These are phyloP conservation scores for Naegleria fowleri DNA, from an alignment of 208 protist species.

Conservation along the genomic window DNA sequence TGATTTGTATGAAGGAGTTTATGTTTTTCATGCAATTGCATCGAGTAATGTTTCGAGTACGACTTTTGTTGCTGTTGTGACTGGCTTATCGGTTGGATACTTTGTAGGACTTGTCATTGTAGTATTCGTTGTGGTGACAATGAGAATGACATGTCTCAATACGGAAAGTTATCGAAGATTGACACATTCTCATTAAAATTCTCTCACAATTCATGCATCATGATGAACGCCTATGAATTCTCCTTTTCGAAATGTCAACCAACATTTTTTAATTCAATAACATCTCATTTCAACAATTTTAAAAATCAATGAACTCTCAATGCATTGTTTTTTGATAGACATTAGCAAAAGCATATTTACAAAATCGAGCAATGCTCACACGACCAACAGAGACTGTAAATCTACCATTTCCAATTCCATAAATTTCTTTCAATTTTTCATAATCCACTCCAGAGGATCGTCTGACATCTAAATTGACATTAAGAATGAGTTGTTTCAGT, in stretches of 20 bases:
- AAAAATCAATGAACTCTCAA: too few species aligned
- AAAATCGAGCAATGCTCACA: background rate
- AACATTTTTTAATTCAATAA: too few species aligned
- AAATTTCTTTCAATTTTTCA: background rate
- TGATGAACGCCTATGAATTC: too few species aligned
- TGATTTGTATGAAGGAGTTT: background rate
- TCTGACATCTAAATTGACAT: background rate
- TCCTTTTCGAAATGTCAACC: too few species aligned
- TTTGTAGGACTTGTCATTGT: background rate
- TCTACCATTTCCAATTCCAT: background rate
- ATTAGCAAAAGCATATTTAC: background rate
- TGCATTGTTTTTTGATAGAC: background rate
- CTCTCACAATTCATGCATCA: too few species aligned
- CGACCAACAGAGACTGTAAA: background rate
- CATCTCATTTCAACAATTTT: too few species aligned
- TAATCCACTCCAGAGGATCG: background rate
- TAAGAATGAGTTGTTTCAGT: background rate
- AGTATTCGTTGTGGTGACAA: background rate
- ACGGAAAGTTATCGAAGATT: background rate
- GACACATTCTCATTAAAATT: too few species aligned
- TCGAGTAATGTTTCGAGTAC: background rate
- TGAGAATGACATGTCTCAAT: background rate
- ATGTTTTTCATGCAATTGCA: background rate
- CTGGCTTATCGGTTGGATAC: background rate
- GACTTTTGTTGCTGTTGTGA: background rate